These are phyloP conservation scores for Pythium chondricola DNA, from an alignment of 352 stramenopile species.

Conservation along the genomic window DNA sequence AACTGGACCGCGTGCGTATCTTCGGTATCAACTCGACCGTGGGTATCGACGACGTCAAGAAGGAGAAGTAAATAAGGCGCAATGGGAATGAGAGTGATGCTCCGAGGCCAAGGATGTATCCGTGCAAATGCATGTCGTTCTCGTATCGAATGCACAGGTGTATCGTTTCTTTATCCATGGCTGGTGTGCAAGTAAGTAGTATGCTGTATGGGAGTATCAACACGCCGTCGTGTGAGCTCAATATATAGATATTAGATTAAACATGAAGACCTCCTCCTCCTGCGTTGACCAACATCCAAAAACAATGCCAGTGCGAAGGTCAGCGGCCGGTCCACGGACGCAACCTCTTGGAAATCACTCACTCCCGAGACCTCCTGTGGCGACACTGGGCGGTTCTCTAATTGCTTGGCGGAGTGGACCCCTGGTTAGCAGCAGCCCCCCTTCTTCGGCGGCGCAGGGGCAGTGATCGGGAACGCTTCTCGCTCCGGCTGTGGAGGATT, in stretches of 20 bases:
- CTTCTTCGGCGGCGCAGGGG: conserved; percentile 74
- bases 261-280: conserved; percentile 23
- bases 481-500: conserved; percentile 74
- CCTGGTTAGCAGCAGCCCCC: conserved; percentile 66
- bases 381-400: conserved; percentile 10
- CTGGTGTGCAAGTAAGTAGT: no score
- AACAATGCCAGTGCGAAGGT: neutral
- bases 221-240: no score
- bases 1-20: conserved; percentile 93
- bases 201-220: no score
- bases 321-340: no score
- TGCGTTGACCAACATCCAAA: conserved; percentile 10
- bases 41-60: conserved; percentile 89
- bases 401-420: neutral
- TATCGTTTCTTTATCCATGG: no score
- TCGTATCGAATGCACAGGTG: no score
- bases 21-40: conserved; percentile 96
- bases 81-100: no score
- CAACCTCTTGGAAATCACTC: no score
- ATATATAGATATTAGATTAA: conserved; percentile 57
- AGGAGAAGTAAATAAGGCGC: conserved; percentile 32
- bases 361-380: no score
- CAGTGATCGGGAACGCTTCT: conserved; percentile 81
- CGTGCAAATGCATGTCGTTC: no score
- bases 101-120: no score